Evolutionary conservation across 148 eudicot genomes (phyloP).

Genomic region (Polygonum aviculare): DNA sequence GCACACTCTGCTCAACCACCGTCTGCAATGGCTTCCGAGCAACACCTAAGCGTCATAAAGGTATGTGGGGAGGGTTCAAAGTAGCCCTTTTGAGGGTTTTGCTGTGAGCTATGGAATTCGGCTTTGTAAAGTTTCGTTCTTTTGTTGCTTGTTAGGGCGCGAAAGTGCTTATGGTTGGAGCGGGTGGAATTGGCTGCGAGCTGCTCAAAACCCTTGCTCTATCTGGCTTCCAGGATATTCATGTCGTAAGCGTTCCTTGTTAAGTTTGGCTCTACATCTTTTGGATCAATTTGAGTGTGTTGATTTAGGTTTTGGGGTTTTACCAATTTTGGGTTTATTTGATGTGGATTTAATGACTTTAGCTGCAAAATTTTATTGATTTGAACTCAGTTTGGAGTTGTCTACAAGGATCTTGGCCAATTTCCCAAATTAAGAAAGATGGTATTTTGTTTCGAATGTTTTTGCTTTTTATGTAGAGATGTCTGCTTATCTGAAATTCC

Average conservation of each 20-base stretch:
- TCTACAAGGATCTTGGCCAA: not conserved
- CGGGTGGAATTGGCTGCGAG: constrained; percentile 98
- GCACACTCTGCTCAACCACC: not conserved
- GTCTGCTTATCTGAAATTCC: not conserved
- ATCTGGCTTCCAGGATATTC: constrained; percentile 87
- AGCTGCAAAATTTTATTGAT: not conserved
- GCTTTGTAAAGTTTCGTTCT: not conserved
- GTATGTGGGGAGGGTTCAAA: constrained; percentile 16
- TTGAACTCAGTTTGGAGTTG: not conserved
- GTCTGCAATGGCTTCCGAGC: constrained; percentile 44
- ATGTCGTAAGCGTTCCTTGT: constrained; percentile 42
- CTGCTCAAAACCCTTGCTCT: constrained; percentile 90
- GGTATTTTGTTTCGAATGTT: not conserved
- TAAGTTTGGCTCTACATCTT: not conserved
- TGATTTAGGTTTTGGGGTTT: not conserved
- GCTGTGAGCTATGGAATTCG: not conserved
- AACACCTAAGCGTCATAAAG: constrained; percentile 53
- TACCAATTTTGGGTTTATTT: not conserved
- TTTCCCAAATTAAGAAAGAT: too few species aligned
- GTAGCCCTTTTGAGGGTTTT: constrained; percentile 3
- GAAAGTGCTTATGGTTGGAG: constrained; percentile 94
- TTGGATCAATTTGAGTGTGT: not conserved
- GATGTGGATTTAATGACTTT: not conserved
- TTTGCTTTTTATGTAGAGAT: not conserved
- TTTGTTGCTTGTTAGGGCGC: constrained; percentile 38